phyloP scores from a whole-genome alignment of 2,329 filamentous ascomycete species.

The Alternaria consortialis region DNA sequence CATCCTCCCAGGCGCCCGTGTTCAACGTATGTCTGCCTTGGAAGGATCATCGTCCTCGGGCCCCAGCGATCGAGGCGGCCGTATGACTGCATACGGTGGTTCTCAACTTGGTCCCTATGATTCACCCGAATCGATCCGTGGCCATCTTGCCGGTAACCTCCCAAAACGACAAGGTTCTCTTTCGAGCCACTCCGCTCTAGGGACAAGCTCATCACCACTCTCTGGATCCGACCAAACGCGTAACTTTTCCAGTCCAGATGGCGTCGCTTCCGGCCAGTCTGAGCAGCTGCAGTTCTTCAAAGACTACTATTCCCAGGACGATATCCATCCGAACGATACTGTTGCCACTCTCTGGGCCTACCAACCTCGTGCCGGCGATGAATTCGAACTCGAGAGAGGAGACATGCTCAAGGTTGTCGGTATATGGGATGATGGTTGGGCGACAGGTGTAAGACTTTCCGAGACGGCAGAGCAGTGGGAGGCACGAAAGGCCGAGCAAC shows the following conservation, averaged over 20 bases:
- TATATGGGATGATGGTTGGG: constrained; percentile 99
- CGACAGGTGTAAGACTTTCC: constrained; percentile 84
- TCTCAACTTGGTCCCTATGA: constrained; percentile 52
- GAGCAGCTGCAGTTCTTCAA: constrained; percentile 97
- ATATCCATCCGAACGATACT: constrained; percentile 89
- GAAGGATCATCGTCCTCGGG: constrained; percentile 72
- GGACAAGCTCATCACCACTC: constrained; percentile 73
- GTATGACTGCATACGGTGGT: constrained; percentile 33
- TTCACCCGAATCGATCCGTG: constrained; percentile 73
- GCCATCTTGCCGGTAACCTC: constrained; percentile 52
- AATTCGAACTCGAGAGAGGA: constrained; percentile 90
- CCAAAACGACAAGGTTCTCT: constrained; percentile 84
- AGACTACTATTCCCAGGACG: constrained; percentile 97
- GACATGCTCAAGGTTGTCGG: constrained; percentile 98
- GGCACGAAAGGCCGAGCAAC: constrained; percentile 74
- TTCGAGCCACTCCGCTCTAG: constrained; percentile 82
- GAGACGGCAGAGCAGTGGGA: constrained; percentile 92
- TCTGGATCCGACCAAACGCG: constrained; percentile 58
- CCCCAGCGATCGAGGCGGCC: constrained; percentile 48
- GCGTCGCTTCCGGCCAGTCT: constrained; percentile 85
- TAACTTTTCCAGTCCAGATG: constrained; percentile 85
- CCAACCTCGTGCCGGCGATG: constrained; percentile 89
- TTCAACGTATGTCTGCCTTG: constrained; percentile 94
- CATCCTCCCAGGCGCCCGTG: constrained; percentile 83
- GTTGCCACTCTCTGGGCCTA: constrained; percentile 97